These are phyloP conservation scores for Alisma plantagoaquatica DNA, from an alignment of 106 monocot genomes.

Conservation along the genomic window DNA sequence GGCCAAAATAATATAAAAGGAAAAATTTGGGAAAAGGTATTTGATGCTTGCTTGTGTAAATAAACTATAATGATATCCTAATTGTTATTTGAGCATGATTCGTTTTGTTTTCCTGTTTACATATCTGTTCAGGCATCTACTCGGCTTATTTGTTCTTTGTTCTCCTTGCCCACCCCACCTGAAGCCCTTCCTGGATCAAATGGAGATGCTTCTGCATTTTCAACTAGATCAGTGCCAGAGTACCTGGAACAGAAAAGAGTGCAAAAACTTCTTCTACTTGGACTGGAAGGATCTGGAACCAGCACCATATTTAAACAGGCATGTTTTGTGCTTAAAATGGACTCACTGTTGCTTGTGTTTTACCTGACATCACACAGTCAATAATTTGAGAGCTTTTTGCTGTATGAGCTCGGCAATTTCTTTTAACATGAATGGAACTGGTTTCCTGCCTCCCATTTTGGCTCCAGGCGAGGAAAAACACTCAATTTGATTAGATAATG, in stretches of 20 bases:
- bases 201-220: slow-evolving; percentile 9
- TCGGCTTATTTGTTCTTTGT: slow-evolving; percentile 20
- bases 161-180: slow-evolving; percentile 25
- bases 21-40: slow-evolving; percentile 32
- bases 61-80: too few species aligned
- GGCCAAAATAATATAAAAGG: slow-evolving; percentile 31
- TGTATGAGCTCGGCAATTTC: too few species aligned
- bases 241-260: slow-evolving; percentile 27
- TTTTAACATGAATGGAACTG: too few species aligned
- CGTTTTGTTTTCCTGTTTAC: too few species aligned
- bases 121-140: slow-evolving; percentile 24
- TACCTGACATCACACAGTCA: too few species aligned
- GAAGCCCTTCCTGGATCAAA: slow-evolving; percentile 8
- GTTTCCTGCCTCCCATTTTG: too few species aligned
- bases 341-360: too few species aligned
- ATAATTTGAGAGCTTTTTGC: too few species aligned
- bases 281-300: slow-evolving; percentile 25
- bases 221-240: slow-evolving; percentile 17
- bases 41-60: neutral
- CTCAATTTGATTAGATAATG: too few species aligned
- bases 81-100: too few species aligned
- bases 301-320: slow-evolving; percentile 32
- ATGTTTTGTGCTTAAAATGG: neutral
- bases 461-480: too few species aligned
- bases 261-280: slow-evolving; percentile 25